Conservation (phyloP, 139 green algal species). For the Micractinium conductrix region DNA sequence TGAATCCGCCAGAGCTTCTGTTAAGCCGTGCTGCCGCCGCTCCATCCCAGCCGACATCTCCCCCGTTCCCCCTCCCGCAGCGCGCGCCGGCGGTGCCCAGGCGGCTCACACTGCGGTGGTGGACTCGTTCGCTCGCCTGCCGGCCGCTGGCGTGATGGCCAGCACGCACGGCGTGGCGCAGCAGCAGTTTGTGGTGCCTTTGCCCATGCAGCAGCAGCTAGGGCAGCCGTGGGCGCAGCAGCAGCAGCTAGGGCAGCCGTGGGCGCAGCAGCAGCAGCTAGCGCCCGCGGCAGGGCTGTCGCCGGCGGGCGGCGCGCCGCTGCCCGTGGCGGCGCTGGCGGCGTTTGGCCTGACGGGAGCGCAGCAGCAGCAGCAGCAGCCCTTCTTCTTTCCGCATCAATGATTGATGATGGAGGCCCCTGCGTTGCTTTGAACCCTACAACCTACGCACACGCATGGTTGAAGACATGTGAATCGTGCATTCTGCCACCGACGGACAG, state of each 20-base stretch:
- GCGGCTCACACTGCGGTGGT: not conserved
- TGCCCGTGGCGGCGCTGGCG: slow-evolving; percentile 2
- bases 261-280: not conserved
- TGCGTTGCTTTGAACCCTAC: too few species aligned
- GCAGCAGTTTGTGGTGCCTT: not conserved
- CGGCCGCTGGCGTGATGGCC: not conserved
- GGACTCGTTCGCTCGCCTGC: not conserved
- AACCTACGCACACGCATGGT: too few species aligned
- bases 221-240: not conserved
- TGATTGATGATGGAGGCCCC: too few species aligned
- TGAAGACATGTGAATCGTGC: too few species aligned
- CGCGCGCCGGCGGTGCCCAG: not conserved
- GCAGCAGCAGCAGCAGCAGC: too few species aligned
- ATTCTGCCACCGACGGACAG: too few species aligned
- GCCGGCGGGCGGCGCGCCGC: not conserved
- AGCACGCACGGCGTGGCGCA: not conserved
- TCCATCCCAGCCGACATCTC: not conserved
- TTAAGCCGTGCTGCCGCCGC: not conserved
- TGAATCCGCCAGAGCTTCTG: not conserved
- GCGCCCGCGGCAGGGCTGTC: too few species aligned
- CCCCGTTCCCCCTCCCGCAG: not conserved
- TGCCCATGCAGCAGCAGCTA: not conserved
- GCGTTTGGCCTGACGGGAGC: slow-evolving; percentile 2
- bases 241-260: not conserved
- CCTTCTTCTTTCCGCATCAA: too few species aligned